A percentile compares a stretch with the other conserved stretches of the same genome.
Evolutionary conservation across 495 filamentous ascomycete genomes (phyloP).

Genomic region (Penicillium canescens): DNA sequence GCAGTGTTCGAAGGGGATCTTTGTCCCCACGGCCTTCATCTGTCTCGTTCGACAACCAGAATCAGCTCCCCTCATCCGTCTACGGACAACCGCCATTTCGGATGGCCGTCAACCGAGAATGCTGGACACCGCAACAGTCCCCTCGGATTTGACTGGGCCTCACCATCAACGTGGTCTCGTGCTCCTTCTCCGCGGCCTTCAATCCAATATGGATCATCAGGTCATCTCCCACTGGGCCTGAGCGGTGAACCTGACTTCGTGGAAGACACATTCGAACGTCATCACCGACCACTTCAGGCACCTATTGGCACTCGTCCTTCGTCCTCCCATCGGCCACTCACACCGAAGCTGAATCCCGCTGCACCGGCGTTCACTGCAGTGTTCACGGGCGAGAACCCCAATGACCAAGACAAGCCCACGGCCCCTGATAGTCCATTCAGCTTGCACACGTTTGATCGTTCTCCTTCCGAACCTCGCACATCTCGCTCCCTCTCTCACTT

Average conservation of each 20-base stretch:
- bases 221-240: slow-evolving; percentile 51
- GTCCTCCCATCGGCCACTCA: slow-evolving; percentile 54
- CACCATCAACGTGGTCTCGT: slow-evolving; percentile 54
- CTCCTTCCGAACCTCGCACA: slow-evolving; percentile 60
- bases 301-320: slow-evolving; percentile 57
- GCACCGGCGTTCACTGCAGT: slow-evolving; percentile 60
- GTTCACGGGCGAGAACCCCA: slow-evolving; percentile 45
- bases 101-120: slow-evolving; percentile 59
- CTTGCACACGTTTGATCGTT: slow-evolving; percentile 49
- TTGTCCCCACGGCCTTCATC: slow-evolving; percentile 76
- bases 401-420: slow-evolving; percentile 34
- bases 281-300: slow-evolving; percentile 48
- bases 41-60: slow-evolving; percentile 69
- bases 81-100: slow-evolving; percentile 71
- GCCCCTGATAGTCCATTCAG: slow-evolving; percentile 38
- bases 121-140: slow-evolving; percentile 53
- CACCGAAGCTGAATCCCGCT: slow-evolving; percentile 61
- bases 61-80: slow-evolving; percentile 71
- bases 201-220: slow-evolving; percentile 56
- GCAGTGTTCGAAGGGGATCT: slow-evolving; percentile 58
- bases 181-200: slow-evolving; percentile 57
- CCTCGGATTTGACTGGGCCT: slow-evolving; percentile 59
- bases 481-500: slow-evolving; percentile 65
- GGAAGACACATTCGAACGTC: slow-evolving; percentile 43
- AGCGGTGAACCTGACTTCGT: slow-evolving; percentile 50